Evolutionary conservation across 768 basidiomycete species (phyloP).

Genomic region (Mycena maculata): DNA sequence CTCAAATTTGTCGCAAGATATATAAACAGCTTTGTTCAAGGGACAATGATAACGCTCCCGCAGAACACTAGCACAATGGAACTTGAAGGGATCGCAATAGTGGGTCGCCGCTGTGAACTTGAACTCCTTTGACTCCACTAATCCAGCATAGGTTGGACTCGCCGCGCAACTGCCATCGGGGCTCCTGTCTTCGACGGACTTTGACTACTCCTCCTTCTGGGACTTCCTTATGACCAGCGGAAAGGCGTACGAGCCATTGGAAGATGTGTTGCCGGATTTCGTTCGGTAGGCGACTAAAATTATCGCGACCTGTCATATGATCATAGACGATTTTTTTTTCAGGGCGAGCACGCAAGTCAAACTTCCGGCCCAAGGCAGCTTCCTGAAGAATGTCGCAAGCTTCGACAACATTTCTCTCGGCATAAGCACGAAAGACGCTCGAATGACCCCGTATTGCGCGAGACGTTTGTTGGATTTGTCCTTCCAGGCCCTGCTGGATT

Average conservation of each 20-base stretch:
- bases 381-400: constrained; percentile 16
- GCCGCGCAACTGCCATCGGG: constrained; percentile 28
- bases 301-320: constrained; percentile 13
- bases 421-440: constrained; percentile 20
- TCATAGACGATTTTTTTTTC: neutral
- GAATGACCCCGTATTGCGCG: constrained; percentile 20
- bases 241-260: constrained; percentile 22
- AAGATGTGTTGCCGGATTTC: constrained; percentile 15
- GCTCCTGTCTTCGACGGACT: constrained; percentile 12
- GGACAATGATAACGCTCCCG: constrained; percentile 19
- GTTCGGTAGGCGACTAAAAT: constrained; percentile 7
- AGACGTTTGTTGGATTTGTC: constrained; percentile 22
- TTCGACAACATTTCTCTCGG: constrained; percentile 27
- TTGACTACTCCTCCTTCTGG: constrained; percentile 27
- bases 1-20: constrained; percentile 27
- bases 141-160: constrained; percentile 21
- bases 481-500: constrained; percentile 18
- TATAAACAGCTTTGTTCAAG: constrained; percentile 19
- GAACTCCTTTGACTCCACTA: neutral
- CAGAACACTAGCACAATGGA: constrained; percentile 15
- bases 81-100: constrained; percentile 23
- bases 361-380: constrained; percentile 19
- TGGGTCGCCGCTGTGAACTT: constrained; percentile 3
- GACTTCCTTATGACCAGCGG: constrained; percentile 16
- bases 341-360: constrained; percentile 14